A percentile compares a stretch with the other conserved stretches of the same genome.
phyloP scores from a whole-genome alignment of 1,284 basidiomycete genomes.

The Rhodotorula sp. region DNA sequence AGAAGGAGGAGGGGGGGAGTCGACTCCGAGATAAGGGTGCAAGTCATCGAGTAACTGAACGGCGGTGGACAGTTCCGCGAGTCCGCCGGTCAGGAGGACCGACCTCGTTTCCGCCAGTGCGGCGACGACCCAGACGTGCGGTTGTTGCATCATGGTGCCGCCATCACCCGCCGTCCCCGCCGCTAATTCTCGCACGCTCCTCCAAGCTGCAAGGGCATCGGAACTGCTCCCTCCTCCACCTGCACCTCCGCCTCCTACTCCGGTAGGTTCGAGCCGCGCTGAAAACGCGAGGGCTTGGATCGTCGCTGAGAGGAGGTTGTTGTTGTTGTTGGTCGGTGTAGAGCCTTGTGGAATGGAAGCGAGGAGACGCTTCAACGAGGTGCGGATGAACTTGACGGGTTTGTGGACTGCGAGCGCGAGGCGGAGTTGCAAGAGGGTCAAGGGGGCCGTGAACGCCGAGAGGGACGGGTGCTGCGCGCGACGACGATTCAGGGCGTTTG shows the following conservation, averaged over 20 bases:
- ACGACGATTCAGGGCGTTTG: too few species aligned
- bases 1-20: background rate
- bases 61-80: background rate
- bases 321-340: background rate
- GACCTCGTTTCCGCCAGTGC: conserved; percentile 7
- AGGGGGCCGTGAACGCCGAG: background rate
- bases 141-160: background rate
- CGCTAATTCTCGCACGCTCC: conserved; percentile 11
- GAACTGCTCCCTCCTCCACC: background rate
- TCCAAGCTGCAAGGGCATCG: conserved; percentile 14
- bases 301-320: background rate
- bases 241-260: too few species aligned
- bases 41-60: background rate
- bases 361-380: conserved; percentile 61
- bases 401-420: conserved; percentile 13
- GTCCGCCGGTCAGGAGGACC: conserved; percentile 6
- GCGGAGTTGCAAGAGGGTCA: conserved; percentile 23
- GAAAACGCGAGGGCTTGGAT: background rate
- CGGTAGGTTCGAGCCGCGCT: background rate
- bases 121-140: conserved; percentile 5
- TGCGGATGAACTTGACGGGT: conserved; percentile 18
- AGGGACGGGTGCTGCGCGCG: conserved; percentile 20
- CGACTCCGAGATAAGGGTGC: background rate
- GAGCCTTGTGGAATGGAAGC: conserved; percentile 4
- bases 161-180: too few species aligned